Percentiles rank a stretch among this genome's conserved stretches.
Evolutionary conservation across 805 yeast genomes (phyloP).

Genomic region (Ogataea sp.): DNA sequence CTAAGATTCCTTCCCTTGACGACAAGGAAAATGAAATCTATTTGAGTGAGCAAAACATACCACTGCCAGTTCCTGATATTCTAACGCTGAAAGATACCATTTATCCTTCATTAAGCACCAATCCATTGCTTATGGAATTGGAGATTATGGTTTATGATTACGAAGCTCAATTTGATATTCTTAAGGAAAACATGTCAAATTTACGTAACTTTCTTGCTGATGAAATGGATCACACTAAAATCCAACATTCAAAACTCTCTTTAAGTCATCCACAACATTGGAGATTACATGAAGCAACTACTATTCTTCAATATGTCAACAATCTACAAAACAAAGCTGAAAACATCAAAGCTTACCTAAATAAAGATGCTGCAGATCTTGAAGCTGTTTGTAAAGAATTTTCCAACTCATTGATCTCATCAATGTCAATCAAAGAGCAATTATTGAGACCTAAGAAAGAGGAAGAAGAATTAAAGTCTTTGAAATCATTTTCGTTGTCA

Average conservation of each 20-base stretch:
- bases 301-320: conserved; percentile 4
- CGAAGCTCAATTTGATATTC: conserved; percentile 20
- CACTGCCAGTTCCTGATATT: conserved; percentile 16
- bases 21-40: conserved; percentile 10
- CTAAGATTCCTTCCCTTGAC: not conserved
- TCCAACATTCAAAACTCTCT: conserved; percentile 15
- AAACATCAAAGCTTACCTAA: not conserved
- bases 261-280: conserved; percentile 18
- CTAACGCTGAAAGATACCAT: conserved; percentile 11
- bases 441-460: not conserved
- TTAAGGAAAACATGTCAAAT: conserved; percentile 13
- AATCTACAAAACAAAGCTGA: not conserved
- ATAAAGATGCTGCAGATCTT: not conserved
- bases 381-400: not conserved
- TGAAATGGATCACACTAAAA: conserved; percentile 10
- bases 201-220: conserved; percentile 16
- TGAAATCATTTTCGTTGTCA: conserved; percentile 7
- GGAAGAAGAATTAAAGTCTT: not conserved
- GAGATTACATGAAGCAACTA: conserved; percentile 22
- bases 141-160: conserved; percentile 20
- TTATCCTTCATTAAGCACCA: conserved; percentile 8
- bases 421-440: not conserved
- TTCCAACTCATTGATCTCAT: not conserved
- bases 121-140: conserved; percentile 16
- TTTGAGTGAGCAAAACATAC: conserved; percentile 13